Conservation (phyloP, 1,284 basidiomycete species). For the Caloboletus firmus region DNA sequence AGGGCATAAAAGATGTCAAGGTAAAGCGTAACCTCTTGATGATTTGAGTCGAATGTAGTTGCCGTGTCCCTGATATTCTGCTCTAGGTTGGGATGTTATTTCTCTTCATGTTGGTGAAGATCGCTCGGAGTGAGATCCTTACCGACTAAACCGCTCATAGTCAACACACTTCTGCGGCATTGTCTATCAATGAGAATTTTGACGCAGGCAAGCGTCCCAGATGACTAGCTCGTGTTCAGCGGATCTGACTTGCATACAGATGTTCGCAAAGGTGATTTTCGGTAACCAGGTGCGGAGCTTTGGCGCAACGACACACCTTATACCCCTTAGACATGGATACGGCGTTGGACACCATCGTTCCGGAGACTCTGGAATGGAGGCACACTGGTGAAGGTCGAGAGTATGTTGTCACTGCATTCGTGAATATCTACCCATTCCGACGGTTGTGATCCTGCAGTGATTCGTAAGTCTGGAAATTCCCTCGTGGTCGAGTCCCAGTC, state of each 20-base stretch:
- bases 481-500: conserved; percentile 1
- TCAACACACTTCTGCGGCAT: conserved; percentile 87
- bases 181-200: conserved; percentile 87
- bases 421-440: conserved; percentile 11
- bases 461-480: conserved; percentile 50
- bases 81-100: conserved; percentile 69
- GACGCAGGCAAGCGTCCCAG: conserved; percentile 44
- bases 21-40: conserved; percentile 36
- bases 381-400: conserved; percentile 92
- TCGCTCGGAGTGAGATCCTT: neutral
- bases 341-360: conserved; percentile 85
- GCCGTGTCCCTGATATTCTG: neutral
- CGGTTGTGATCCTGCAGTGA: conserved; percentile 47
- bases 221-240: neutral
- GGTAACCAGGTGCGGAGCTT: neutral
- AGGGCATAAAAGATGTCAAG: conserved; percentile 72
- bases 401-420: conserved; percentile 46
- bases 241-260: conserved; percentile 40
- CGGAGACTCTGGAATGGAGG: conserved; percentile 82
- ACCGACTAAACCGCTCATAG: conserved; percentile 40
- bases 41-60: neutral
- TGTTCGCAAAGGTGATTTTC: conserved; percentile 52
- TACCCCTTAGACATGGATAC: conserved; percentile 70
- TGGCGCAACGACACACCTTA: neutral
- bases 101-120: conserved; percentile 64